Base-by-base conservation (phyloP, 768 basidiomycete species). In the Lentinula raphanica region DNA sequence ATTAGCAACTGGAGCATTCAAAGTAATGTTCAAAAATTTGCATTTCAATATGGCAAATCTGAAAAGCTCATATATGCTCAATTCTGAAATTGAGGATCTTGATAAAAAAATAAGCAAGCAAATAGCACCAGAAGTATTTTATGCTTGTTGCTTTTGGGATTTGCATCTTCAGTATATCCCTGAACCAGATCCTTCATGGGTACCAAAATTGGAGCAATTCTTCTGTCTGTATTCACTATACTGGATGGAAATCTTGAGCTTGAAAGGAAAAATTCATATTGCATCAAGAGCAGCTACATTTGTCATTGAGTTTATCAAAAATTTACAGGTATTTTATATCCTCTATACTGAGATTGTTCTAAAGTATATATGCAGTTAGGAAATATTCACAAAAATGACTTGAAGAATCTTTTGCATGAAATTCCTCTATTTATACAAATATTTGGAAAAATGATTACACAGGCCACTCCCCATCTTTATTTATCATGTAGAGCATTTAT, bases 401-500 rank as follows among this genome's bases (percentile, higher is more conserved):
- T 35, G 27, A 12, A 29, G 32, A 6, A 49, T 8, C 21, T 25
- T 27, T 4, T 39, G 7, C 13, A 39, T 44, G 29, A 42, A 1
- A 31, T 55, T 3, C 21, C 5, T 5, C 3, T 5, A 13, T 61
- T 59, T 38, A 25, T 58, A 8, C 19, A n/a, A 39, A 21, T 36
- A 6, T 63, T 60, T 51, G 50, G 42, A 13, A 21, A n/a, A 45
- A 32, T 54, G 31, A 62, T 63, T 54, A 50, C 44, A 38, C 56
- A 55, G 31, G 44, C 28, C 27, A 51, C 61, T 5, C 65, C 65
- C 0, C 67, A 68, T 56, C 35, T 68, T 19, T 68, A 68, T 54
- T n/a, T 68, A 13, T 68, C 67, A 13, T 65, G 59, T 11, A 45
- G 69, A 6, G 59, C 69, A 46, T 65, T 69, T 38, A 21, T 58